Evolutionary conservation across 2,329 filamentous ascomycete species (phyloP).

Genomic region (Penicillium sp.): DNA sequence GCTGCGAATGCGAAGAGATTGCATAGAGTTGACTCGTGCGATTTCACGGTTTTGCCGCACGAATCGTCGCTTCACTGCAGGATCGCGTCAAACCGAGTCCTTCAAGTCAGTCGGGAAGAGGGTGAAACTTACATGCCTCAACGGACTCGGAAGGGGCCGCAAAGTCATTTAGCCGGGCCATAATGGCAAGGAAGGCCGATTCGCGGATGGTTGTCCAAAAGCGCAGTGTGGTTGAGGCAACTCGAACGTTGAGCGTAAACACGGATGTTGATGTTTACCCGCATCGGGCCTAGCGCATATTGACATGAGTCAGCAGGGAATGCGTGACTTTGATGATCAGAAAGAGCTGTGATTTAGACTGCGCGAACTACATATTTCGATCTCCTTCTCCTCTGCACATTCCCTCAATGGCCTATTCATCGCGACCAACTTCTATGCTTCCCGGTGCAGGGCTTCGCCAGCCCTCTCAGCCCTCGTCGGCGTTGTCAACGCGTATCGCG

Average conservation of each 20-base stretch:
- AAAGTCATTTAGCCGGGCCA: constrained; percentile 49
- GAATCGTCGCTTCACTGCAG: constrained; percentile 59
- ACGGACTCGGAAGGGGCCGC: constrained; percentile 44
- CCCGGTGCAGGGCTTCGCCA: constrained; percentile 23
- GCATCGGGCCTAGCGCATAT: constrained; percentile 27
- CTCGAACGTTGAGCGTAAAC: constrained; percentile 13
- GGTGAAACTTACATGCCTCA: constrained; percentile 41
- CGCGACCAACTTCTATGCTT: constrained; percentile 33
- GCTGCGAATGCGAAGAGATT: constrained; percentile 59
- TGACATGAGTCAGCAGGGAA: constrained; percentile 11
- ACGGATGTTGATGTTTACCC: constrained; percentile 39
- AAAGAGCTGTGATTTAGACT: not conserved
- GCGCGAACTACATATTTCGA: not conserved
- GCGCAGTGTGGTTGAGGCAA: not conserved
- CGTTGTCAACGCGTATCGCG: constrained; percentile 56
- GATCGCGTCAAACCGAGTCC: constrained; percentile 8
- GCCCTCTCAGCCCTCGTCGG: constrained; percentile 49
- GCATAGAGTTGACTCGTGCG: constrained; percentile 58
- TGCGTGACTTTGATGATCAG: not conserved
- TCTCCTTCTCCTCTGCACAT: not conserved
- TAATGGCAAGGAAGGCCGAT: constrained; percentile 19
- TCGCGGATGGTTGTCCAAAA: not conserved
- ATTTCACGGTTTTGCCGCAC: constrained; percentile 63
- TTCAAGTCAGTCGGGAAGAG: not conserved
- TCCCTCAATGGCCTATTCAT: constrained; percentile 33